Evolutionary conservation across 2,329 filamentous ascomycete species (phyloP).

Genomic region (Gliomastix tumulicola): DNA sequence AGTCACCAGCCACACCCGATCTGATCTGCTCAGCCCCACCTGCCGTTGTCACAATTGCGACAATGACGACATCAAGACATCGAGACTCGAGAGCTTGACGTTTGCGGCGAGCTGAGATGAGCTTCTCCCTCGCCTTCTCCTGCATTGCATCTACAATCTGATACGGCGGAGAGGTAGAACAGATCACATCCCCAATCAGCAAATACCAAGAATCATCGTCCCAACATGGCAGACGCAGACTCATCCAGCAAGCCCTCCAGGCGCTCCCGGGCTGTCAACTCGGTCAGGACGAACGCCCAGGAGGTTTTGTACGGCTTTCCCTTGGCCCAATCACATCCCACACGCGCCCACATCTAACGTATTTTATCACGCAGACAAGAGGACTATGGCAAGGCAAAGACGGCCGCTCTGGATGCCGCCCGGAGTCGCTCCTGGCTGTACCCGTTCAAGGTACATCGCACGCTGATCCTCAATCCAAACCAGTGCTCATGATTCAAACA

Average conservation of each 20-base stretch:
- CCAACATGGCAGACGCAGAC: conserved; percentile 16
- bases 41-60: no score
- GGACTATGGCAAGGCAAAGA: conserved; percentile 62
- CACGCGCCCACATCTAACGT: no score
- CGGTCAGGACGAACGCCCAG: conserved; percentile 37
- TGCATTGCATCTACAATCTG: no score
- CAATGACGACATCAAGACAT: no score
- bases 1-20: no score
- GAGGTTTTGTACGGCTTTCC: conserved; percentile 35
- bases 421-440: conserved; percentile 78
- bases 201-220: no score
- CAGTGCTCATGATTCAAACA: conserved; percentile 15
- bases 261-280: conserved; percentile 24
- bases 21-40: no score
- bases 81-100: no score
- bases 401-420: conserved; percentile 60
- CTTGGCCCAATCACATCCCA: background rate
- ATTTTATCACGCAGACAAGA: conserved; percentile 53
- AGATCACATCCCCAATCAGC: no score
- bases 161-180: no score
- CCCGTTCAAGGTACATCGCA: conserved; percentile 68
- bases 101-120: no score
- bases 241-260: conserved; percentile 11
- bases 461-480: background rate
- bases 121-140: no score